Conservation (phyloP, 129 eudicot genomes). For the Mikania micrantha region DNA sequence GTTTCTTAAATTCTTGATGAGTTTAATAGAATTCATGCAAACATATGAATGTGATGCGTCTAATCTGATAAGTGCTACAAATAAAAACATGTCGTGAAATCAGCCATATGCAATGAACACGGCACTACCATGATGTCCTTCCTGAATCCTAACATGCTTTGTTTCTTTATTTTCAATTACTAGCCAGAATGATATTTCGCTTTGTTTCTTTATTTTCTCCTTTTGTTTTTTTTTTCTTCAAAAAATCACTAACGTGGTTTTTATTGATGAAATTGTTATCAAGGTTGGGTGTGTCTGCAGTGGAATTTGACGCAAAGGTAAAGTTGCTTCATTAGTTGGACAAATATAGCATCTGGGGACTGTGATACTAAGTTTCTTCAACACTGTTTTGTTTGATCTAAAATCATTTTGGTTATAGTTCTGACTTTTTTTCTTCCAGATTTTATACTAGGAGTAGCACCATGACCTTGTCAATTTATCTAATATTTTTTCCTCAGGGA, state of each 20-base stretch:
- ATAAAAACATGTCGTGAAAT: background rate
- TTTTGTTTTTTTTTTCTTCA: background rate
- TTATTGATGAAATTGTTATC: background rate
- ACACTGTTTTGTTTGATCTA: background rate
- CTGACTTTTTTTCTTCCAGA: background rate
- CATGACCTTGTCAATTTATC: background rate
- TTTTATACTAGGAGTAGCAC: background rate
- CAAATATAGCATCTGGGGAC: background rate
- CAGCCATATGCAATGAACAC: background rate
- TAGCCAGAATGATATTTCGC: background rate
- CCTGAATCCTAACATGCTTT: background rate
- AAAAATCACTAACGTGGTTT: background rate
- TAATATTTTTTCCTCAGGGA: conserved; percentile 45
- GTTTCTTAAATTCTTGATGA: background rate
- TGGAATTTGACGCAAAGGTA: conserved; percentile 82
- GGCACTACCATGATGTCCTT: background rate
- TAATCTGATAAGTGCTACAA: background rate
- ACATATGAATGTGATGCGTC: background rate
- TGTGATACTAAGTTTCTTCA: background rate
- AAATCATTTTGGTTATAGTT: conserved; percentile 2
- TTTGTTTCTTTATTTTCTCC: background rate
- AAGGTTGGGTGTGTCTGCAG: conserved; percentile 68
- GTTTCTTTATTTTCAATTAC: background rate
- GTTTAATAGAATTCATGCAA: background rate
- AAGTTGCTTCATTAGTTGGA: background rate